phyloP scores from a whole-genome alignment of 2,329 filamentous ascomycete species.

The Talaromyces sp. region DNA sequence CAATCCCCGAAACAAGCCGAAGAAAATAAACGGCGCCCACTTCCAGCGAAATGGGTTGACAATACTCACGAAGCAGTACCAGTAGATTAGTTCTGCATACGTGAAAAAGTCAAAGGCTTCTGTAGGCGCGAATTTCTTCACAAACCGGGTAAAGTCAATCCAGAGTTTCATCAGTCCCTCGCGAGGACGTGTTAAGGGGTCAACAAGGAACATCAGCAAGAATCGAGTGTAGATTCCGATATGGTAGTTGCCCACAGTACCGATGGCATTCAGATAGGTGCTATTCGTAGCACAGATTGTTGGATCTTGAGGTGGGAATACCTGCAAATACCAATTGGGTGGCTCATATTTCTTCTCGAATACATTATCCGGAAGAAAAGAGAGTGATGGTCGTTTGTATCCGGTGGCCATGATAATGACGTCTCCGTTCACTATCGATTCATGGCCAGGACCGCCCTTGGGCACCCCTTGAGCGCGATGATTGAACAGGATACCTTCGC shows the following conservation, averaged over 20 bases:
- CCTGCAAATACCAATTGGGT: constrained; percentile 85
- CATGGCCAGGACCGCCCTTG: constrained; percentile 65
- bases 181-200: constrained; percentile 67
- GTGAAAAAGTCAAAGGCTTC: constrained; percentile 87
- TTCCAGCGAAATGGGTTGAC: constrained; percentile 89
- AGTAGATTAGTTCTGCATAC: constrained; percentile 77
- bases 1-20: constrained; percentile 63
- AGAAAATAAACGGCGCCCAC: constrained; percentile 79
- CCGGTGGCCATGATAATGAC: constrained; percentile 80
- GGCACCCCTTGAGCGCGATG: constrained; percentile 66
- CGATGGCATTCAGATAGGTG: constrained; percentile 75
- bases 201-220: constrained; percentile 77
- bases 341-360: constrained; percentile 70
- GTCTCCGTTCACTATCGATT: constrained; percentile 64
- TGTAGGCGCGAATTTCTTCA: constrained; percentile 66
- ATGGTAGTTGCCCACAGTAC: constrained; percentile 79
- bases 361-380: constrained; percentile 67
- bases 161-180: constrained; percentile 74
- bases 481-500: constrained; percentile 65
- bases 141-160: constrained; percentile 73
- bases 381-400: constrained; percentile 66
- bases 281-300: constrained; percentile 76
- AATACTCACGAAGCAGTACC: constrained; percentile 72
- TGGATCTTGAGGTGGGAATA: constrained; percentile 70
- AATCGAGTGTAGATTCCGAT: constrained; percentile 86